Evolutionary conservation across 768 basidiomycete genomes (phyloP).

Genomic region (Ramaria sp.): DNA sequence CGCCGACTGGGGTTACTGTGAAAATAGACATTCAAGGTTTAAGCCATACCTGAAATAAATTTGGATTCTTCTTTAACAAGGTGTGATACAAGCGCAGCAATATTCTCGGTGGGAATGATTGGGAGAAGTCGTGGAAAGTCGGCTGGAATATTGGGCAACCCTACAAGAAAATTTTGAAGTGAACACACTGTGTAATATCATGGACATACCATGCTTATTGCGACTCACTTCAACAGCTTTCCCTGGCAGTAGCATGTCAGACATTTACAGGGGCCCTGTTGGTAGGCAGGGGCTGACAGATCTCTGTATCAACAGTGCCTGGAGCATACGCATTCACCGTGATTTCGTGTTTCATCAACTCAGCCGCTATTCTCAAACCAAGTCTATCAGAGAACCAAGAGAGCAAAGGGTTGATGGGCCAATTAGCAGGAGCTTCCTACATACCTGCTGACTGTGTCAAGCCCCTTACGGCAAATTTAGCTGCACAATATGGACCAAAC

Average conservation of each 20-base stretch:
- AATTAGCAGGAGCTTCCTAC: neutral
- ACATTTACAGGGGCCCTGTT: neutral
- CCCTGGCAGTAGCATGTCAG: neutral
- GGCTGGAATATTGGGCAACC: neutral
- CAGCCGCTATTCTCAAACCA: slow-evolving; percentile 12
- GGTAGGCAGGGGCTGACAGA: neutral
- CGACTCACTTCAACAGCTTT: neutral
- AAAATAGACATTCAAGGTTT: neutral
- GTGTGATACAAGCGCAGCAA: slow-evolving; percentile 10
- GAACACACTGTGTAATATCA: neutral
- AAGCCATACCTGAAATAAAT: slow-evolving; percentile 9
- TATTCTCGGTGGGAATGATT: slow-evolving; percentile 1
- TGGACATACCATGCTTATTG: neutral
- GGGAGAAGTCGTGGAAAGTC: neutral
- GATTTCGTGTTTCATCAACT: slow-evolving; percentile 21
- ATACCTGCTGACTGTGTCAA: slow-evolving; percentile 17
- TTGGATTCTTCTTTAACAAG: slow-evolving; percentile 6
- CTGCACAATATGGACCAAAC: slow-evolving; percentile 11
- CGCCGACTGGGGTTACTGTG: neutral
- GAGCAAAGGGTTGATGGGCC: no score
- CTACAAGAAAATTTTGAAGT: neutral
- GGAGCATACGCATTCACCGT: slow-evolving; percentile 7
- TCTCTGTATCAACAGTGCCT: slow-evolving; percentile 6
- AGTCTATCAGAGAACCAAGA: neutral
- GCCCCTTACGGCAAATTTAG: slow-evolving; percentile 17